Evolutionary conservation across 1,284 basidiomycete genomes (phyloP).

Genomic region (Schizopora paradoxa): DNA sequence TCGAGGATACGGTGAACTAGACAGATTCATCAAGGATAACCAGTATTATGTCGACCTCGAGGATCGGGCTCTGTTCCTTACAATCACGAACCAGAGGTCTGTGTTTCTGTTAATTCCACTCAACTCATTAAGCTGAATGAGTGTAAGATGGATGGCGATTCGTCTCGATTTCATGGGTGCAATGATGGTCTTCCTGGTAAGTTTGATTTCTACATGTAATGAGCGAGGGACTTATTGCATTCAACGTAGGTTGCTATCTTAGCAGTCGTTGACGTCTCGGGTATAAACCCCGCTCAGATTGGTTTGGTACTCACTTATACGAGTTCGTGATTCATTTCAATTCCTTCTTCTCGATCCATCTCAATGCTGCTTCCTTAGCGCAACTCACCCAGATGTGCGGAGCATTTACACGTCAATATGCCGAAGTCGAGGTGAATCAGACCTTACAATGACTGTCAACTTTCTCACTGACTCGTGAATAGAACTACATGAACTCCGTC

Average conservation of each 20-base stretch:
- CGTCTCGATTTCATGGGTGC: slow-evolving; percentile 74
- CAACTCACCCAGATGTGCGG: slow-evolving; percentile 52
- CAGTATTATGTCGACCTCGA: slow-evolving; percentile 72
- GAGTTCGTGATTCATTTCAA: slow-evolving; percentile 28
- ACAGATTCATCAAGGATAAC: slow-evolving; percentile 63
- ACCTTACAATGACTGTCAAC: slow-evolving; percentile 1
- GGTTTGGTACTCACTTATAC: slow-evolving; percentile 73
- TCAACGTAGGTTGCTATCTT: slow-evolving; percentile 43
- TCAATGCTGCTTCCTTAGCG: slow-evolving; percentile 28
- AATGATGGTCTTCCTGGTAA: slow-evolving; percentile 58
- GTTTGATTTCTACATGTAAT: slow-evolving; percentile 28
- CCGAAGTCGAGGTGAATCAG: slow-evolving; percentile 53
- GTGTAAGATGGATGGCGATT: slow-evolving; percentile 66
- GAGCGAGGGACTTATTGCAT: slow-evolving; percentile 1
- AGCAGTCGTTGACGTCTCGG: slow-evolving; percentile 44
- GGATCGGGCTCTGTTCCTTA: slow-evolving; percentile 56
- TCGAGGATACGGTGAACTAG: slow-evolving; percentile 61
- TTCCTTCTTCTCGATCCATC: slow-evolving; percentile 9
- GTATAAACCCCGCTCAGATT: slow-evolving; percentile 60
- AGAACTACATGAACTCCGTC: slow-evolving; percentile 74
- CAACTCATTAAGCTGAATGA: slow-evolving; percentile 6
- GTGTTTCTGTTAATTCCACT: slow-evolving; percentile 15
- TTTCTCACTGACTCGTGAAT: slow-evolving; percentile 8
- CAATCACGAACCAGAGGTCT: slow-evolving; percentile 57
- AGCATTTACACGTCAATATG: slow-evolving; percentile 53